phyloP scores from a whole-genome alignment of 352 stramenopile species.

The Globisporangium carolinianum region DNA sequence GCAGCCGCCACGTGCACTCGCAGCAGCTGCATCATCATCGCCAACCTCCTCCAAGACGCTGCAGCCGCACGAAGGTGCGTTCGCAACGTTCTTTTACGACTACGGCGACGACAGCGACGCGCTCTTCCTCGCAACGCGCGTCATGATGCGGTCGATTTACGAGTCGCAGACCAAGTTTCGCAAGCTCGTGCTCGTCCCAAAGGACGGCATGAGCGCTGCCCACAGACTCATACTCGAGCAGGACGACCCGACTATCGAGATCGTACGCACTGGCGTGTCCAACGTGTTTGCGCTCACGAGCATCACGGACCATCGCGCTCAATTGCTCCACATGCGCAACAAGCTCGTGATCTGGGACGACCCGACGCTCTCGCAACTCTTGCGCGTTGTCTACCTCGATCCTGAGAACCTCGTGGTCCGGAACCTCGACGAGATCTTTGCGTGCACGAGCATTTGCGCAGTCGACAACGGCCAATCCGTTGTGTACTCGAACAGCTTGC shows the following conservation, averaged over 20 bases:
- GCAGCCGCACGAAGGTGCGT: constrained; percentile 15
- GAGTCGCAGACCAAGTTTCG: constrained; percentile 45
- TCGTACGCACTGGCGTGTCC: constrained; percentile 50
- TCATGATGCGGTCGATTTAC: constrained; percentile 16
- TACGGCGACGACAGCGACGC: constrained; percentile 18
- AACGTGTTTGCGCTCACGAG: constrained; percentile 62
- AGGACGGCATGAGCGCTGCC: constrained; percentile 41
- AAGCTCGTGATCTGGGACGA: constrained; percentile 81
- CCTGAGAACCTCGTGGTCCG: constrained; percentile 72
- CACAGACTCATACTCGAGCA: constrained; percentile 30
- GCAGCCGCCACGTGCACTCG: constrained; percentile 4
- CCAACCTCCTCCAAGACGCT: not conserved
- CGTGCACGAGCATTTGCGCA: constrained; percentile 68
- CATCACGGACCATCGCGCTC: constrained; percentile 54
- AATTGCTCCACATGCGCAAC: constrained; percentile 79
- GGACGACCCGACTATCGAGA: constrained; percentile 61
- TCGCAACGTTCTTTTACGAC: constrained; percentile 24
- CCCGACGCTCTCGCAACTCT: constrained; percentile 44
- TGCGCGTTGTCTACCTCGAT: constrained; percentile 73
- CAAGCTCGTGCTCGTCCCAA: constrained; percentile 60
- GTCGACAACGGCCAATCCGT: constrained; percentile 79
- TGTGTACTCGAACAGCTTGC: constrained; percentile 74
- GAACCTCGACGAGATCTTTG: constrained; percentile 82
- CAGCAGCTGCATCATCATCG: not conserved
- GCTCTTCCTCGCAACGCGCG: constrained; percentile 19